A percentile compares a stretch with the other conserved stretches of the same genome.
phyloP scores from a whole-genome alignment of 2,329 filamentous ascomycete species.

The Helicocarpus griseus region DNA sequence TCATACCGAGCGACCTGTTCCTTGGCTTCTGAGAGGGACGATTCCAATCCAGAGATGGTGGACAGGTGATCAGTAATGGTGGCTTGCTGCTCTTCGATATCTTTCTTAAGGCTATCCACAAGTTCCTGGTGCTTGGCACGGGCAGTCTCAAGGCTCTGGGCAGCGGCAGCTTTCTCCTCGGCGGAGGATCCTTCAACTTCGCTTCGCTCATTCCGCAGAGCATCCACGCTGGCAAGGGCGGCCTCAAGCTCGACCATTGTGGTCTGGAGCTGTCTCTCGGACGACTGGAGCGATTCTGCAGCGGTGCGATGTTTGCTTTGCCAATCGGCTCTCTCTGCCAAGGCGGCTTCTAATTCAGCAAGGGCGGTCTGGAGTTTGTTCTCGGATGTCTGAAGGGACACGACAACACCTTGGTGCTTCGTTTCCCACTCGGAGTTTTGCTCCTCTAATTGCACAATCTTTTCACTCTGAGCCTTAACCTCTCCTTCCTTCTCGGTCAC shows the following conservation, averaged over 20 bases:
- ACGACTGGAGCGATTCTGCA: conserved; percentile 59
- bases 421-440: conserved; percentile 66
- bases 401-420: conserved; percentile 62
- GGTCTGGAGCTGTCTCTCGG: conserved; percentile 61
- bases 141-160: conserved; percentile 41
- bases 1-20: conserved; percentile 58
- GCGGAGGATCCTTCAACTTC: conserved; percentile 20
- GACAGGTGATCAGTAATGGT: conserved; percentile 59
- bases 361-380: conserved; percentile 62
- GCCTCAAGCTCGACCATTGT: conserved; percentile 66
- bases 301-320: conserved; percentile 64
- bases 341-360: conserved; percentile 56
- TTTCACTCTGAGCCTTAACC: conserved; percentile 36
- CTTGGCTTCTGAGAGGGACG: conserved; percentile 57
- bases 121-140: conserved; percentile 50
- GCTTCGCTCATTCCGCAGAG: conserved; percentile 35
- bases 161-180: conserved; percentile 28
- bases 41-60: conserved; percentile 65
- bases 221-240: conserved; percentile 46
- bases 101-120: conserved; percentile 54
- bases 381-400: conserved; percentile 63
- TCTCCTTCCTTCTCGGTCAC: conserved; percentile 19
- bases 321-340: conserved; percentile 40
- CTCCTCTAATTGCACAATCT: conserved; percentile 56
- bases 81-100: conserved; percentile 73